phyloP scores from a whole-genome alignment of 2,329 filamentous ascomycete genomes.

The Neofusicoccum cordaticola region DNA sequence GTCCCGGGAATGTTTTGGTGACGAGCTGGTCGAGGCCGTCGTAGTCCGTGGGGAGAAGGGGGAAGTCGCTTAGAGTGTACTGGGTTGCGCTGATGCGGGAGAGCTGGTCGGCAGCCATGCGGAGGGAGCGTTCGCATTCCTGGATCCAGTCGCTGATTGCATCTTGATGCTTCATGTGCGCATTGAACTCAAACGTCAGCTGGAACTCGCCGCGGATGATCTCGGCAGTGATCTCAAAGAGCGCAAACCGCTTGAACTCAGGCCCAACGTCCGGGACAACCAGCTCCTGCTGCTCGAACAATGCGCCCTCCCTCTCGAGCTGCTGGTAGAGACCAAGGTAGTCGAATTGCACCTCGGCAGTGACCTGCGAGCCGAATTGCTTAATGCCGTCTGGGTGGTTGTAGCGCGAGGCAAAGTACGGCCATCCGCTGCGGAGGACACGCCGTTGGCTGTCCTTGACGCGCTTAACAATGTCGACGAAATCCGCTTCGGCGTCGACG shows the following conservation, averaged over 20 bases:
- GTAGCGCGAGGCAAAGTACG: constrained; percentile 7
- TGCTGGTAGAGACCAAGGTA: constrained; percentile 53
- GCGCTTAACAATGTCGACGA: neutral
- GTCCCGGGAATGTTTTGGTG: neutral
- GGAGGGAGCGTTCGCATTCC: constrained; percentile 36
- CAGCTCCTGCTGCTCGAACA: constrained; percentile 2
- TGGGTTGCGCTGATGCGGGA: neutral
- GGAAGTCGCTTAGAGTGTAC: neutral
- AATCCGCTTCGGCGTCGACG: neutral
- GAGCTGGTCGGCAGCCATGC: constrained; percentile 26
- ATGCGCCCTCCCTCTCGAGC: constrained; percentile 36
- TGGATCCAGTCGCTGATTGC: constrained; percentile 45
- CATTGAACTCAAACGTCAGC: constrained; percentile 53
- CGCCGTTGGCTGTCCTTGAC: neutral
- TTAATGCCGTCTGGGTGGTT: neutral
- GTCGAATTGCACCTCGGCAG: constrained; percentile 58
- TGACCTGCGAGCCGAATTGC: neutral
- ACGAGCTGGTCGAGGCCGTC: neutral
- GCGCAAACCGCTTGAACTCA: constrained; percentile 42
- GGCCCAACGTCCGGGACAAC: constrained; percentile 5
- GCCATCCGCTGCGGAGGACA: neutral
- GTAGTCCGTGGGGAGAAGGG: neutral
- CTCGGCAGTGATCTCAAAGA: constrained; percentile 54
- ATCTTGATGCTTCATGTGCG: constrained; percentile 46
- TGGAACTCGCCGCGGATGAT: constrained; percentile 48